phyloP scores from a whole-genome alignment of 495 filamentous ascomycete species.

The Aspergillus conjunctus region DNA sequence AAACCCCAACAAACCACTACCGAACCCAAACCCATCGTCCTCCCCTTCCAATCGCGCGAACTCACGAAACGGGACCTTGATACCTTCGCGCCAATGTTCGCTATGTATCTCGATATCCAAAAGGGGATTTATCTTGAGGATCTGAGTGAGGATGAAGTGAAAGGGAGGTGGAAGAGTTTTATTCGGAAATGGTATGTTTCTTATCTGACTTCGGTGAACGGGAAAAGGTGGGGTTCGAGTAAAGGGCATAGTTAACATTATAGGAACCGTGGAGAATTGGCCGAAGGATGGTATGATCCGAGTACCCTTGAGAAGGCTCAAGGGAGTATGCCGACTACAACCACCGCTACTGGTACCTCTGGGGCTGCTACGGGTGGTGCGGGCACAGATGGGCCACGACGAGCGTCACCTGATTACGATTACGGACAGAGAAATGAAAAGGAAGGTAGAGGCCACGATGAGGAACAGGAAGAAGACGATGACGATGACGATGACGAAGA shows the following conservation, averaged over 20 bases:
- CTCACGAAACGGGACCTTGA: slow-evolving; percentile 68
- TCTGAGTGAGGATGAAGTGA: slow-evolving; percentile 67
- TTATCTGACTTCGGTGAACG: not conserved
- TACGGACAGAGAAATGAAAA: not conserved
- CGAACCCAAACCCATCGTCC: slow-evolving; percentile 33
- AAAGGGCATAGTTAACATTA: slow-evolving; percentile 25
- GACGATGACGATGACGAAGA: slow-evolving; percentile 61
- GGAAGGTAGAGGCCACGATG: slow-evolving; percentile 15
- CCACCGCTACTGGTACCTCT: slow-evolving; percentile 7
- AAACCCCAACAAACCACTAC: slow-evolving; percentile 9
- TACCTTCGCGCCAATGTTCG: slow-evolving; percentile 71
- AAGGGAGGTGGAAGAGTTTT: slow-evolving; percentile 94
- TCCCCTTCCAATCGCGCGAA: slow-evolving; percentile 67
- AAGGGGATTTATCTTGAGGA: slow-evolving; percentile 69
- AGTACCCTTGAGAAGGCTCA: slow-evolving; percentile 57
- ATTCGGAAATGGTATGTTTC: slow-evolving; percentile 74
- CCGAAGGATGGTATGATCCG: slow-evolving; percentile 93
- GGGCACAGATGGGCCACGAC: slow-evolving; percentile 8
- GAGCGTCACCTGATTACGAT: slow-evolving; percentile 34
- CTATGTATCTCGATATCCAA: slow-evolving; percentile 86
- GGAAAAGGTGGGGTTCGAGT: not conserved
- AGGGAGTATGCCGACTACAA: slow-evolving; percentile 15
- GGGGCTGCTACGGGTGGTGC: not conserved
- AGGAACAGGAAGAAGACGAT: slow-evolving; percentile 32
- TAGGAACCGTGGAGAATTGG: slow-evolving; percentile 90